phyloP scores from a whole-genome alignment of 164 flowering plant species.

The Warburgia ugandensis region DNA sequence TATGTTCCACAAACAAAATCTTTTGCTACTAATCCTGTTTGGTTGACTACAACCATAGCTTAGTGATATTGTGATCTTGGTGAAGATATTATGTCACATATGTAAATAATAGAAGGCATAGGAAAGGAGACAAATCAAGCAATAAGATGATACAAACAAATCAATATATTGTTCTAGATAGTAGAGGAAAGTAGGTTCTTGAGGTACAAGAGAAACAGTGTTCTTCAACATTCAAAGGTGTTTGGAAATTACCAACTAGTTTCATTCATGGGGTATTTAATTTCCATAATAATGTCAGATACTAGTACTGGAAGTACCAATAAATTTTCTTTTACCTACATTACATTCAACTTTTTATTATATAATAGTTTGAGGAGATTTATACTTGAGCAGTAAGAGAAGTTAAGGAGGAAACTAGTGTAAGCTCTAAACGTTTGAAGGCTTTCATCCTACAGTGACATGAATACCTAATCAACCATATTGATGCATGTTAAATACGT shows the following conservation, averaged over 20 bases:
- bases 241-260: conserved; percentile 92
- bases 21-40: too few relatives aligned
- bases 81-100: too few relatives aligned
- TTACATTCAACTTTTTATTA: not conserved
- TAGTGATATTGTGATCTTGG: too few relatives aligned
- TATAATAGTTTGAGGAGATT: conserved; percentile 75
- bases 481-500: not conserved
- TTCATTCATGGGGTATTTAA: conserved; percentile 60
- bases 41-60: too few relatives aligned
- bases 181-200: conserved; percentile 83
- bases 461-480: not conserved
- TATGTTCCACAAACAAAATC: too few relatives aligned
- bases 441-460: not conserved
- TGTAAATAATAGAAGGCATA: too few relatives aligned
- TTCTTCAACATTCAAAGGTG: conserved; percentile 35
- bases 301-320: not conserved
- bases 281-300: not conserved
- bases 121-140: too few relatives aligned
- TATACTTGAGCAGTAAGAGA: conserved; percentile 77
- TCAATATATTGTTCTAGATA: too few relatives aligned
- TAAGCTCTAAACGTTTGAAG: conserved; percentile 22
- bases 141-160: too few relatives aligned
- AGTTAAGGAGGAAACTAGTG: conserved; percentile 94
- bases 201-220: conserved; percentile 85
- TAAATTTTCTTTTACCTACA: not conserved